Percentiles rank a stretch among this genome's conserved stretches.
Conservation (phyloP, 73 alveolate species). For the Paramecium bursaria region DNA sequence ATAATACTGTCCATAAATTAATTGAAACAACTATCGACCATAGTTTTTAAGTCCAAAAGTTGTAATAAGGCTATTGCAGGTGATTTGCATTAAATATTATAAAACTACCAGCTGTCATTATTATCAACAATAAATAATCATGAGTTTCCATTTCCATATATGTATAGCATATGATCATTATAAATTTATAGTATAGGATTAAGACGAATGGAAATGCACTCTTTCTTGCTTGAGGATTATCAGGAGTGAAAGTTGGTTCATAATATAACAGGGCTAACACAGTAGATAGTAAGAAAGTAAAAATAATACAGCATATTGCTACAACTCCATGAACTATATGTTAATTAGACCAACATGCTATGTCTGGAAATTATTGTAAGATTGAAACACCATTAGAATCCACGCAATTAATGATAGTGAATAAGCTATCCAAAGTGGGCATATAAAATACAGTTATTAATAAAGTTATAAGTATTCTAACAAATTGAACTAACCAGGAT, state of each 20-base stretch:
- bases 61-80: conserved; percentile 55
- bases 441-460: too few relatives aligned
- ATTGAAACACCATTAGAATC: too few relatives aligned
- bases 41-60: conserved; percentile 18
- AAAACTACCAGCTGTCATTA: conserved; percentile 42
- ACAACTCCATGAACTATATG: conserved; percentile 59
- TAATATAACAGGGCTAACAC: conserved; percentile 10
- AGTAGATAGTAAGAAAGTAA: not conserved
- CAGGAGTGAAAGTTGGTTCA: conserved; percentile 20
- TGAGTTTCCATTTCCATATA: conserved; percentile 5
- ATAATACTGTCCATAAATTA: conserved; percentile 56
- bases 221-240: not conserved
- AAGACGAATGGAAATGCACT: not conserved
- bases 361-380: too few relatives aligned
- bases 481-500: too few relatives aligned
- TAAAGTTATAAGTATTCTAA: too few relatives aligned
- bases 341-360: too few relatives aligned
- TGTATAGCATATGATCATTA: conserved; percentile 34
- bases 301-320: not conserved
- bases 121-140: conserved; percentile 45
- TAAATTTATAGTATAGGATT: not conserved
- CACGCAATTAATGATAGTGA: too few relatives aligned
- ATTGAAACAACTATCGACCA: conserved; percentile 46
- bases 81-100: conserved; percentile 34
- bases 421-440: too few relatives aligned